These are phyloP conservation scores for Geranomyces variabilis DNA, from an alignment of 192 early-diverging fungal species.

Conservation along the genomic window DNA sequence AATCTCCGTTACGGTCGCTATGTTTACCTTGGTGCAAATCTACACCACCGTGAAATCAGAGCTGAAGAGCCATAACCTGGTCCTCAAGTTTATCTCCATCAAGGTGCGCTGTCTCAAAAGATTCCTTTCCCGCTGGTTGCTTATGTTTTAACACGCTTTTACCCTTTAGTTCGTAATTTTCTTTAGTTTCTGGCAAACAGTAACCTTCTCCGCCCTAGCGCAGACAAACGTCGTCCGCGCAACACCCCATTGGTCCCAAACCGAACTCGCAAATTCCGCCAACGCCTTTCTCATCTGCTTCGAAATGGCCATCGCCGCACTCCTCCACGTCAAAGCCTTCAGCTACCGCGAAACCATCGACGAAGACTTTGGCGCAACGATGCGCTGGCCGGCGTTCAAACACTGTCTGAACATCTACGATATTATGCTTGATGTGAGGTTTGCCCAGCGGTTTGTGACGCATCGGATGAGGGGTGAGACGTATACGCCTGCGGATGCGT, in stretches of 20 bases:
- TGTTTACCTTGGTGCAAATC: slow-evolving; percentile 69
- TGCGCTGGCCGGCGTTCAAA: slow-evolving; percentile 13
- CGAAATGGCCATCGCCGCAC: slow-evolving; percentile 62
- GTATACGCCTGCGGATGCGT: slow-evolving; percentile 20
- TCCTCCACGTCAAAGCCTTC: slow-evolving; percentile 58
- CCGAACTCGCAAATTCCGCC: slow-evolving; percentile 55
- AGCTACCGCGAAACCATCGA: slow-evolving; percentile 10
- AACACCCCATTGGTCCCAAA: slow-evolving; percentile 57
- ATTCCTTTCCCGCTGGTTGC: not conserved
- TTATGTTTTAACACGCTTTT: not conserved
- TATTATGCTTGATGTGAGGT: slow-evolving; percentile 11
- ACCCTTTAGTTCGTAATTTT: slow-evolving; percentile 55
- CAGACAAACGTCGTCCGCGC: slow-evolving; percentile 46
- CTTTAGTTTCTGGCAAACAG: slow-evolving; percentile 61
- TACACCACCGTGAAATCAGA: slow-evolving; percentile 63
- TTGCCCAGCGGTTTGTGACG: slow-evolving; percentile 22
- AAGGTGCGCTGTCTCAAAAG: slow-evolving; percentile 1
- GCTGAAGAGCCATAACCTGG: slow-evolving; percentile 12
- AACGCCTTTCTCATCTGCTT: slow-evolving; percentile 36
- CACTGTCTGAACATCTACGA: slow-evolving; percentile 4
- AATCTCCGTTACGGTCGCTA: slow-evolving; percentile 64
- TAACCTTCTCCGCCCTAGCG: slow-evolving; percentile 58
- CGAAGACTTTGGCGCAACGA: slow-evolving; percentile 10
- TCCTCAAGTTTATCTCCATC: slow-evolving; percentile 21
- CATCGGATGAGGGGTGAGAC: slow-evolving; percentile 21